Evolutionary conservation across 257 asterid genomes (phyloP).

Genomic region (Thymus quinquecostatus): DNA sequence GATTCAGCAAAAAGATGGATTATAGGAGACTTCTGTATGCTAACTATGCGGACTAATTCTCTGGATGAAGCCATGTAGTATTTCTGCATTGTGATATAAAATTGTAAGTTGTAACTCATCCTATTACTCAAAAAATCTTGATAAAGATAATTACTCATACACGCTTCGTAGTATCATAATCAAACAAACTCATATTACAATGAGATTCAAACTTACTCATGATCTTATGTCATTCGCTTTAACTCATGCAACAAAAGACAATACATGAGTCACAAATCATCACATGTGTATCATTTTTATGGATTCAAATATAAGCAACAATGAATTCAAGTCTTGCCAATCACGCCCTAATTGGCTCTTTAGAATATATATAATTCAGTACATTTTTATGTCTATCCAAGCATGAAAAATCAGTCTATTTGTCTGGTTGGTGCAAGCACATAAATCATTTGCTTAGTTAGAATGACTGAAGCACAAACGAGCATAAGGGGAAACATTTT

Average conservation of each 20-base stretch:
- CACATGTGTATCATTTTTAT: slow-evolving; percentile 1
- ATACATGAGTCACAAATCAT: neutral
- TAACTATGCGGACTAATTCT: slow-evolving; percentile 95
- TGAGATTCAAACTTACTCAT: slow-evolving; percentile 14
- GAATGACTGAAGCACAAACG: neutral
- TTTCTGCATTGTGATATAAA: slow-evolving; percentile 59
- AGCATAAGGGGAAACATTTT: slow-evolving; percentile 1
- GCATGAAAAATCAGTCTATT: slow-evolving; percentile 9
- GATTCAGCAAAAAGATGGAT: slow-evolving; percentile 95
- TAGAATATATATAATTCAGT: slow-evolving; percentile 3
- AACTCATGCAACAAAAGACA: slow-evolving; percentile 19
- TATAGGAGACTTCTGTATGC: slow-evolving; percentile 96
- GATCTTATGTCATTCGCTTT: neutral
- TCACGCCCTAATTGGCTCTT: slow-evolving; percentile 5
- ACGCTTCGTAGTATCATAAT: slow-evolving; percentile 1
- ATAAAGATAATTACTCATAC: slow-evolving; percentile 11
- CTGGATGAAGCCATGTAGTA: slow-evolving; percentile 99
- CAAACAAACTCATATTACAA: slow-evolving; percentile 7
- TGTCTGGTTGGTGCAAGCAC: neutral
- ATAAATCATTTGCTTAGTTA: neutral
- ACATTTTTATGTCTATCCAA: slow-evolving; percentile 10
- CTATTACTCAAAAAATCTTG: slow-evolving; percentile 13
- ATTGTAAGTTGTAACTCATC: slow-evolving; percentile 5
- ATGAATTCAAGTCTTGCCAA: slow-evolving; percentile 14
- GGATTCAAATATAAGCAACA: slow-evolving; percentile 16